A percentile compares a stretch with the other conserved stretches of the same genome.
Conservation (phyloP, 2,329 filamentous ascomycete genomes). For the Trichoderma pleuroti region DNA sequence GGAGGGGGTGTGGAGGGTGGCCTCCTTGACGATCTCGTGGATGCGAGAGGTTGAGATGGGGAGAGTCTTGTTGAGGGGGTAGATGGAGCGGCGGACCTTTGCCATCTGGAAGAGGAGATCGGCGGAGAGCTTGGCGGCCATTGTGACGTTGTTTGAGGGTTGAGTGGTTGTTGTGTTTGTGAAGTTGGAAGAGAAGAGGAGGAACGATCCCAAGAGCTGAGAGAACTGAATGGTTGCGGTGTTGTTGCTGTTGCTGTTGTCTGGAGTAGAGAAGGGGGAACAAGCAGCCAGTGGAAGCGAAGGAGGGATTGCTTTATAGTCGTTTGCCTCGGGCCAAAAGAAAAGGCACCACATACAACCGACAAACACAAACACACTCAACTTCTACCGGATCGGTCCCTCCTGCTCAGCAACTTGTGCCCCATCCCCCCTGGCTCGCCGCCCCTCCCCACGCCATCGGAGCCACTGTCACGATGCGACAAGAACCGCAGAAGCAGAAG, state of each 20-base stretch:
- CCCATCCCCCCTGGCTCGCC: neutral
- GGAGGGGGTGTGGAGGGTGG: slow-evolving; percentile 67
- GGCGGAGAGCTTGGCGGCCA: slow-evolving; percentile 43
- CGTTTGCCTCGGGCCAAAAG: neutral
- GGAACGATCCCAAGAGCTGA: slow-evolving; percentile 10
- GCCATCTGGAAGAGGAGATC: slow-evolving; percentile 59
- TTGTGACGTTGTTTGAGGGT: slow-evolving; percentile 35
- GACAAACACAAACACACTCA: neutral
- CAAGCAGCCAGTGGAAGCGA: neutral
- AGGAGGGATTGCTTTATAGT: slow-evolving; percentile 6
- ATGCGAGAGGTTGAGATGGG: slow-evolving; percentile 51
- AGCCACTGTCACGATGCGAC: neutral
- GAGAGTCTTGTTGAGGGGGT: slow-evolving; percentile 63
- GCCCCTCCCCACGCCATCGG: neutral
- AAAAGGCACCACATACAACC: neutral
- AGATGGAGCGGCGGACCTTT: slow-evolving; percentile 66
- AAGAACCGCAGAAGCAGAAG: neutral
- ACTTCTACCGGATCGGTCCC: neutral
- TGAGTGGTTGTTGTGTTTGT: neutral
- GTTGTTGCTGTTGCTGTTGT: neutral
- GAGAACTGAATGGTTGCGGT: slow-evolving; percentile 15
- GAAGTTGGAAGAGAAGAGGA: slow-evolving; percentile 4
- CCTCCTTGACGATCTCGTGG: slow-evolving; percentile 60
- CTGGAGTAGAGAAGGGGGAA: neutral
- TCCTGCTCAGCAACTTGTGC: neutral